Evolutionary conservation across 1,284 basidiomycete genomes (phyloP), one percentile per base, ranked within the genome.

Genomic region (Coniferiporia weirii): DNA sequence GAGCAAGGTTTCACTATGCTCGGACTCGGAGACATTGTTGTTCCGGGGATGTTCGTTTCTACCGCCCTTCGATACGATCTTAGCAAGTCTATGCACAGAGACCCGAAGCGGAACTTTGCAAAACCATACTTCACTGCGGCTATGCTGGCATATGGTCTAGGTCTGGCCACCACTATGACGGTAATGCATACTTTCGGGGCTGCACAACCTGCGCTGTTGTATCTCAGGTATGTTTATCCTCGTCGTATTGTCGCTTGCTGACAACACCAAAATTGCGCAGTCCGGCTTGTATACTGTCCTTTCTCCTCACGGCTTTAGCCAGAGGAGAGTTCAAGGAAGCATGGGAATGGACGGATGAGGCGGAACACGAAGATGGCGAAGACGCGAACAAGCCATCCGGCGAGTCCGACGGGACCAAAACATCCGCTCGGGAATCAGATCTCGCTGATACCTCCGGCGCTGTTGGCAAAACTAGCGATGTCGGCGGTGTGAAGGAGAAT

Each of bases 191-290:
- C 77, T 47, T 89, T 87, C 68, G 77, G 79, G 51, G 81, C 79
- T 13, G 94, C 93, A 0, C 96, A 99, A 68, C 96, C 96, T 2
- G 96, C 96, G 1, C 74, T 99, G 60, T 77, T 99, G 40, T 99
- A 98, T 71, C 80, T 99, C 64, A 85, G 89, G 91, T 91, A 66
- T 70, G 84, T 71, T 34, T 47, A 38, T 15, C 12, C 36, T 51
- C 13, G 48, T 12, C 56, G 43, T 52, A 38, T 40, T 19, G 38
- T 46, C 43, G 13, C 27, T 38, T 10, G 17, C 20, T 17, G 19
- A 27, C 51, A 38, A 53, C 13, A 20, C 44, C 60, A n/a, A n/a
- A 7, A 49, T 56, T 44, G 32, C 38, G 49, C 46, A 89, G 86
- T 67, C 88, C 89, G 19, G 82, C 84, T 2, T 88, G 87, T 65